Evolutionary conservation across 352 stramenopile species (phyloP).

Genomic region (Phytophthora agathidicida): DNA sequence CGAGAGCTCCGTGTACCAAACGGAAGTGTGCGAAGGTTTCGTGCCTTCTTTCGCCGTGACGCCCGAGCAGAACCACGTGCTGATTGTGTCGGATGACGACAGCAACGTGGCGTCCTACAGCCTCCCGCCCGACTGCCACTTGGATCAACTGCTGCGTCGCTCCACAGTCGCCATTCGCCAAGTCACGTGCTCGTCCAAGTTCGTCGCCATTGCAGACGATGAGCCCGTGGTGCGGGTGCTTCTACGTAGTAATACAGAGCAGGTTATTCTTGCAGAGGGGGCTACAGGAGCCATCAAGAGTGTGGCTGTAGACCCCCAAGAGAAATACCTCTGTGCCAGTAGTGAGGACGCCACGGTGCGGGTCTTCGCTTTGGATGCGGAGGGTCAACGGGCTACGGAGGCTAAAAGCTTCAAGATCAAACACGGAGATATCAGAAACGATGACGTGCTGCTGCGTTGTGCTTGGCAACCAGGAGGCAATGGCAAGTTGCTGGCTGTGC

Average conservation of each 20-base stretch:
- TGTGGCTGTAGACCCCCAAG: constrained; percentile 62
- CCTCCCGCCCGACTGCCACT: constrained; percentile 54
- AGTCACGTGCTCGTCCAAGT: constrained; percentile 61
- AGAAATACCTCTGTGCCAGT: constrained; percentile 69
- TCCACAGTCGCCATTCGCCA: constrained; percentile 80
- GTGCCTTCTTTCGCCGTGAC: constrained; percentile 75
- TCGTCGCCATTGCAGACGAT: constrained; percentile 77
- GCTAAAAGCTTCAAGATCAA: constrained; percentile 61
- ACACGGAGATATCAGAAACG: constrained; percentile 60
- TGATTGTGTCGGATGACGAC: constrained; percentile 77
- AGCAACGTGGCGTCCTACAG: constrained; percentile 72
- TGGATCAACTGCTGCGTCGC: constrained; percentile 67
- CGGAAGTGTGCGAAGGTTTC: constrained; percentile 61
- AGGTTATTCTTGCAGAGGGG: constrained; percentile 68
- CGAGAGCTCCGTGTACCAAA: constrained; percentile 52
- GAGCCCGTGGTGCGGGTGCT: constrained; percentile 79
- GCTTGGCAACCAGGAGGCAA: constrained; percentile 56
- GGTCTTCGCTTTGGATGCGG: constrained; percentile 63
- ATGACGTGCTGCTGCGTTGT: constrained; percentile 69
- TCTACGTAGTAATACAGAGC: constrained; percentile 51
- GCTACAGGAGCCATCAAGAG: constrained; percentile 78
- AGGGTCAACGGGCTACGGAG: constrained; percentile 44
- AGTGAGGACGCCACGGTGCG: constrained; percentile 76
- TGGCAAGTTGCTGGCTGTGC: constrained; percentile 61
- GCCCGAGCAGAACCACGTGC: constrained; percentile 67